Percentiles rank a stretch among this genome's conserved stretches.
Evolutionary conservation across 192 early-diverging fungal species (phyloP).

Genomic region (Globomyces pollinis-pini): DNA sequence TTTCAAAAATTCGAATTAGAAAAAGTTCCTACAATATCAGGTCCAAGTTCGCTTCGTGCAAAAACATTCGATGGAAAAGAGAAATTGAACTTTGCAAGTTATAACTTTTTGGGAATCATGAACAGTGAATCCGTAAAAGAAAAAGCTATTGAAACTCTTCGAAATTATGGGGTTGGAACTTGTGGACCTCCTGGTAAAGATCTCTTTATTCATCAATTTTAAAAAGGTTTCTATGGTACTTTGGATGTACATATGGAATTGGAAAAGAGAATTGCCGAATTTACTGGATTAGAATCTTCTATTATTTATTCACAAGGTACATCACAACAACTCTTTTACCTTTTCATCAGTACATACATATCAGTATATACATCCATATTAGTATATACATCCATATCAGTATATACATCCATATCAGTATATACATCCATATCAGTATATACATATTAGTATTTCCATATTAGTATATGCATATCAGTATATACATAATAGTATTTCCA

Average conservation of each 20-base stretch:
- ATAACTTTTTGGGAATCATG: slow-evolving; percentile 82
- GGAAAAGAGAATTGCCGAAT: slow-evolving; percentile 75
- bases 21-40: slow-evolving; percentile 30
- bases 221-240: slow-evolving; percentile 12
- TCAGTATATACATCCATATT: too few species aligned
- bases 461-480: too few species aligned
- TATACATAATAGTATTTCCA: too few species aligned
- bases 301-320: slow-evolving; percentile 96
- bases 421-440: too few species aligned
- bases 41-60: slow-evolving; percentile 48
- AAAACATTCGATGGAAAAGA: slow-evolving; percentile 58
- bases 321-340: too few species aligned
- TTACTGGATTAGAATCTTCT: slow-evolving; percentile 73
- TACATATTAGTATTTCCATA: too few species aligned
- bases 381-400: too few species aligned
- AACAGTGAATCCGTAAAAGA: slow-evolving; percentile 68
- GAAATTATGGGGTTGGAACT: slow-evolving; percentile 90
- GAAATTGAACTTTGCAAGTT: slow-evolving; percentile 72
- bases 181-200: slow-evolving; percentile 92
- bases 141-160: slow-evolving; percentile 73
- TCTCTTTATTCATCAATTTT: slow-evolving; percentile 89
- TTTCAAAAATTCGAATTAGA: slow-evolving; percentile 60
- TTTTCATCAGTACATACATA: too few species aligned
- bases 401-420: too few species aligned
- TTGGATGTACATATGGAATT: slow-evolving; percentile 90